Evolutionary conservation across 1,284 basidiomycete species (phyloP).

Genomic region (Trichosporon coremiiforme): DNA sequence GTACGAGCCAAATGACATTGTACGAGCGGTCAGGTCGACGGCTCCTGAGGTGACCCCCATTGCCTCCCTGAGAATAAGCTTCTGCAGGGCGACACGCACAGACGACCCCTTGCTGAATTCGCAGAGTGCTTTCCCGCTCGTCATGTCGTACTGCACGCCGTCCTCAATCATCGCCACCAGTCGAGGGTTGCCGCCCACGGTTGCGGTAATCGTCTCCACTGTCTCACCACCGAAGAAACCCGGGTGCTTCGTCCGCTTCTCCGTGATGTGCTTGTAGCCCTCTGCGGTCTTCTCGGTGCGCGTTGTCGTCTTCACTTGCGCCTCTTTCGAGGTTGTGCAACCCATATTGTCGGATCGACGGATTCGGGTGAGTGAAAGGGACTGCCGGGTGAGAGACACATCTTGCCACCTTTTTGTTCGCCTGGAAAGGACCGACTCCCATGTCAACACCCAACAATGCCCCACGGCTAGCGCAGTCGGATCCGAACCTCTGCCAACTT

Average conservation of each 20-base stretch:
- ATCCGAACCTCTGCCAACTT: too few species aligned
- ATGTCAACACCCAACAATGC: too few species aligned
- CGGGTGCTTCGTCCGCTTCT: neutral
- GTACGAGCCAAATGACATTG: neutral
- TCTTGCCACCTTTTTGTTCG: too few species aligned
- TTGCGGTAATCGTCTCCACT: neutral
- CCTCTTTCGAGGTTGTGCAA: neutral
- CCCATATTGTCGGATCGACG: neutral
- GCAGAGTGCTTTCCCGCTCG: neutral
- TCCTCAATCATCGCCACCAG: neutral
- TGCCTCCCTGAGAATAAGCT: neutral
- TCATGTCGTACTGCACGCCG: neutral
- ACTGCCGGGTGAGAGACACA: too few species aligned
- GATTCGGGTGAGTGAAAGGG: neutral
- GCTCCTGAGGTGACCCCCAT: neutral
- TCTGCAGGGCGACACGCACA: neutral
- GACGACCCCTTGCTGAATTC: neutral
- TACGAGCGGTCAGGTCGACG: neutral
- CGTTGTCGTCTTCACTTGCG: neutral
- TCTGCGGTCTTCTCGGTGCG: neutral
- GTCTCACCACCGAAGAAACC: neutral
- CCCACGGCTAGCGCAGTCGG: too few species aligned
- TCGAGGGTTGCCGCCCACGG: neutral
- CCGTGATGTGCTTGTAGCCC: neutral
- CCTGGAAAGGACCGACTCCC: neutral